phyloP scores from a whole-genome alignment of 371 early-diverging fungal species.

The Vittaforma corneae region DNA sequence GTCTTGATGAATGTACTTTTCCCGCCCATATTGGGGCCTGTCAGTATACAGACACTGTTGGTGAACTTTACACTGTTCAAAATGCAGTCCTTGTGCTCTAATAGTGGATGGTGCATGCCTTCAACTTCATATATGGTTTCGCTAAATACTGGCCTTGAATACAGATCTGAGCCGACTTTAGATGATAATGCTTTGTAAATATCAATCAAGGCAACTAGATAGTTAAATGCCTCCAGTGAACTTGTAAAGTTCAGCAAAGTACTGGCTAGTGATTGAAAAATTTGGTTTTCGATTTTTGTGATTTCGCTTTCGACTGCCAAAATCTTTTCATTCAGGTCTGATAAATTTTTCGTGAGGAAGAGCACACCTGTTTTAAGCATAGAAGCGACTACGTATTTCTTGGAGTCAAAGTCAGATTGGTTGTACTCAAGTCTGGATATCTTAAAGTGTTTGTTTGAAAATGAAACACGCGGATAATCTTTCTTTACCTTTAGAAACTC shows the following conservation, averaged over 20 bases:
- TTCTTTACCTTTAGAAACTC: slow-evolving; percentile 40
- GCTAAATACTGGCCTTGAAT: slow-evolving; percentile 30
- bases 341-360: slow-evolving; percentile 49
- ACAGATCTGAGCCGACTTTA: slow-evolving; percentile 25
- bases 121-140: background rate
- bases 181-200: slow-evolving; percentile 49
- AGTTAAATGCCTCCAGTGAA: slow-evolving; percentile 52
- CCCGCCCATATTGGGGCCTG: slow-evolving; percentile 90
- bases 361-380: slow-evolving; percentile 54
- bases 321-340: slow-evolving; percentile 7
- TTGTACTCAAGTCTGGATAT: slow-evolving; percentile 50
- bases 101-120: slow-evolving; percentile 53
- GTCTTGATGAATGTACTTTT: slow-evolving; percentile 74
- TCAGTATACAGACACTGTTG: slow-evolving; percentile 65
- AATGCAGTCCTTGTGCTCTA: slow-evolving; percentile 39
- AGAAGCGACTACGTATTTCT: slow-evolving; percentile 37
- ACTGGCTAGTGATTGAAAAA: slow-evolving; percentile 27
- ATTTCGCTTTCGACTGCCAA: slow-evolving; percentile 8
- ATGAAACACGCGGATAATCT: slow-evolving; percentile 2
- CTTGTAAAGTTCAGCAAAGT: slow-evolving; percentile 22
- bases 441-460: slow-evolving; percentile 41
- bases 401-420: slow-evolving; percentile 33
- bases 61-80: slow-evolving; percentile 73
- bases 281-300: slow-evolving; percentile 15
- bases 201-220: slow-evolving; percentile 54